Evolutionary conservation across 768 basidiomycete genomes (phyloP), one percentile per base, ranked within the genome.

Genomic region (Rhizopogon sp.): DNA sequence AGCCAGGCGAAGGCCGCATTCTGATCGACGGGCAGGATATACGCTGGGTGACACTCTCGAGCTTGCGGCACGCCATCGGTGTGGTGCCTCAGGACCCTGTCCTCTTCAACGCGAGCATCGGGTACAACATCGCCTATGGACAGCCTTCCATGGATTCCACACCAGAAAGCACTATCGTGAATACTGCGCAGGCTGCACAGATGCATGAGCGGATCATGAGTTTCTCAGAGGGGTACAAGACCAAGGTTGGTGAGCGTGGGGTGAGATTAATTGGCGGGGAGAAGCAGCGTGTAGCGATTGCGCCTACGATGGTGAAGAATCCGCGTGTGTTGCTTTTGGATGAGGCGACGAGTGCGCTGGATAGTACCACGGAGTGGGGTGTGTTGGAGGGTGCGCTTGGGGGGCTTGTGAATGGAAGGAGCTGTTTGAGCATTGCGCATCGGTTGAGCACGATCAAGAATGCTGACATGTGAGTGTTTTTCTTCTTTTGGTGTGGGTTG

Each of bases 161-260:
- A 10, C 87, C 90, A 37, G 91, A 93, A 62, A 16, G 5, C 14
- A 49, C 20, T 8, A 85, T 94, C 51, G 83, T 90, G 62, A 75
- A 77, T 33, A 91, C 89, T 5, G 88, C 92, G 0, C 81, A 79
- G 63, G 87, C 87, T 35, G 92, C 92, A 3, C 88, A 90, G 64
- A 87, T 97, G 78, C 91, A 94, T 64, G 91, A 94, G 39, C 79
- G 88, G 6, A 89, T 97, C 62, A 68, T 86, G 70, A 75, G 77
- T 41, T 95, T 95, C 81, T 87, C 91, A 4, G 90, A 93, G 56
- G 84, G 81, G 6, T 95, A 94, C 66, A 79, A 89, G 33, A 95
- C 93, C 20, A 83, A 86, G 62, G 85, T 94, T 33, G 93, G 93
- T n/a, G 93, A 95, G 71, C 78, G 93, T 22, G 93, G 93, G 17